Evolutionary conservation across 306 rosid genomes (phyloP), one percentile per base, ranked within the genome.

Genomic region (Sesbania bispinosa): DNA sequence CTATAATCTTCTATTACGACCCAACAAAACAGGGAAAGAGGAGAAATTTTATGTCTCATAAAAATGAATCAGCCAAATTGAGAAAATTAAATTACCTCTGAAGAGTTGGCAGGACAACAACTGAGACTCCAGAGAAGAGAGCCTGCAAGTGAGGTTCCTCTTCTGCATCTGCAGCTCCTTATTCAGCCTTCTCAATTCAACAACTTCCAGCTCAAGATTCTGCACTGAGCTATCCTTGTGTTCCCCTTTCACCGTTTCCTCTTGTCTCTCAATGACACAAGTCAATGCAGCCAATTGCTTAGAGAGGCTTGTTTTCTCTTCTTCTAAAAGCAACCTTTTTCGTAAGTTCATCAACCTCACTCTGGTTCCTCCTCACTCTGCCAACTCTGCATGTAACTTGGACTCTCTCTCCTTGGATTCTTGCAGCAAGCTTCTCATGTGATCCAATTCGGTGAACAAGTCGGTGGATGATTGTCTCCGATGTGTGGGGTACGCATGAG

Each of bases 141-240:
- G 84, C 52, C 86, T 86, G 64, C 97, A 87, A 77, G 94, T 71
- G 62, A 88, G 94, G 59, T 80, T 89, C 68, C 98, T 84, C 85
- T 93, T 93, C 82, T 90, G 90, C 77, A 93, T 85, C 83, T 93
- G 98, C 10, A 93, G 85, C 84, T 93, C 98, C 86, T 88, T 93
- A 69, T 90, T 93, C 60, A 93, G 45, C 18, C 98, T 83, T 81
- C 96, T 89, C 86, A 93, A 71, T 70, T 93, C 97, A 18, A 93
- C 89, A 72, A 93, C 92, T 48, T 93, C 97, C 51, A 93, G 84
- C 72, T 93, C 98, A 66, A 81, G 84, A 65, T 78, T 81, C 54
- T 79, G 80, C 7, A 29, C 26, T 2, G 65, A 60, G 50, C 69
- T 36, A 33, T 79, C 84, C 9, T 77, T 69, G 0, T 59, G 62